Conservation (phyloP, 345 rosid genomes). For the Eucalyptus tenuipes region DNA sequence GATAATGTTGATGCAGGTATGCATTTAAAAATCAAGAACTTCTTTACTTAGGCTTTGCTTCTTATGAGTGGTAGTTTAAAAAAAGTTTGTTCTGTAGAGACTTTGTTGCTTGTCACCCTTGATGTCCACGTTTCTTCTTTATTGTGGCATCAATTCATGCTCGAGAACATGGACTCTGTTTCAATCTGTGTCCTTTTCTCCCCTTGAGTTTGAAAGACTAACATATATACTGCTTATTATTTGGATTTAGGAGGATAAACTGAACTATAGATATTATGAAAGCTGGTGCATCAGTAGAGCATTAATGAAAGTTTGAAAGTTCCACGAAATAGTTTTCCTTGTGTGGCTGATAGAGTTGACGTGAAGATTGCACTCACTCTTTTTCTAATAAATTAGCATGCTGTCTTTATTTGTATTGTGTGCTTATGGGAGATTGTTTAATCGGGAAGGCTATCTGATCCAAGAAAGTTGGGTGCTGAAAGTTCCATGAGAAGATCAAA, state of each 20-base stretch:
- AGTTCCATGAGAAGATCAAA: background rate
- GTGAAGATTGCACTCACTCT: background rate
- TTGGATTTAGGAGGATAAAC: background rate
- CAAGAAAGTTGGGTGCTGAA: background rate
- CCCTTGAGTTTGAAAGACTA: background rate
- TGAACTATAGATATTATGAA: background rate
- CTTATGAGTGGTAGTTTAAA: background rate
- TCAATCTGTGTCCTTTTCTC: background rate
- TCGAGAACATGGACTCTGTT: background rate
- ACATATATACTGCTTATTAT: background rate
- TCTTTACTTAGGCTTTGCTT: background rate
- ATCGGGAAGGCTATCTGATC: background rate
- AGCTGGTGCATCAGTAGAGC: background rate
- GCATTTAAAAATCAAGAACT: background rate
- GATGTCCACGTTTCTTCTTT: background rate
- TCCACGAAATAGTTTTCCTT: background rate
- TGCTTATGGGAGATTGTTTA: background rate
- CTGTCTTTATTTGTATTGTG: background rate
- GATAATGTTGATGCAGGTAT: slow-evolving; percentile 82
- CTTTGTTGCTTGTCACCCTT: background rate
- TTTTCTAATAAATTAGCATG: background rate
- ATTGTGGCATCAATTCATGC: background rate
- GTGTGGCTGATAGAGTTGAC: background rate
- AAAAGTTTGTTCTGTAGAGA: background rate
- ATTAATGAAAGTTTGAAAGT: background rate